phyloP scores from a whole-genome alignment of 2,329 filamentous ascomycete species.

The Alternaria sp. region DNA sequence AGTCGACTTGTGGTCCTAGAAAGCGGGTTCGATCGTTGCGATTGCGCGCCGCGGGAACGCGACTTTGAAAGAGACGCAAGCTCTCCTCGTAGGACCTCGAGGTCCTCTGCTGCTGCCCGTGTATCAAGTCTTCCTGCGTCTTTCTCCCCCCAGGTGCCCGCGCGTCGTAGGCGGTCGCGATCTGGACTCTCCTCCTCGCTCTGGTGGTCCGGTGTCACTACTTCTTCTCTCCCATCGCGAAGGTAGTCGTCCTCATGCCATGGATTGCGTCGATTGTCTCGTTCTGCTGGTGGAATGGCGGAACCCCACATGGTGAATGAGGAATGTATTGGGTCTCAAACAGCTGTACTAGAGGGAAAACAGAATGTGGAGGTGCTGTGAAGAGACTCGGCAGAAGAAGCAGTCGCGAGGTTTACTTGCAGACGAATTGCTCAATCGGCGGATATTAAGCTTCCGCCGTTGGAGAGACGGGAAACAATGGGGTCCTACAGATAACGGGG shows the following conservation, averaged over 20 bases:
- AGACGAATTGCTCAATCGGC: neutral
- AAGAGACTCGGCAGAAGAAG: neutral
- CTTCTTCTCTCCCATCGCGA: slow-evolving; percentile 26
- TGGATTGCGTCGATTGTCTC: slow-evolving; percentile 38
- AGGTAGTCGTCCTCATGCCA: slow-evolving; percentile 43
- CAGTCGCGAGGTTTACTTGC: neutral
- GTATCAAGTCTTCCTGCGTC: slow-evolving; percentile 63
- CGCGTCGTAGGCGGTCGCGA: slow-evolving; percentile 41
- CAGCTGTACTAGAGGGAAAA: neutral
- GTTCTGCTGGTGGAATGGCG: slow-evolving; percentile 25
- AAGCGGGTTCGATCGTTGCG: slow-evolving; percentile 34
- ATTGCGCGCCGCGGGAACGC: slow-evolving; percentile 31
- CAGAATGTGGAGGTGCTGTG: neutral
- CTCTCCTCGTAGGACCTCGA: slow-evolving; percentile 62
- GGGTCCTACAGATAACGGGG: neutral
- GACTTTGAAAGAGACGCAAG: slow-evolving; percentile 61
- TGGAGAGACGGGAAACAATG: neutral
- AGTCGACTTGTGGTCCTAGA: slow-evolving; percentile 35
- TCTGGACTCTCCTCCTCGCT: slow-evolving; percentile 30
- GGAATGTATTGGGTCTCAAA: neutral
- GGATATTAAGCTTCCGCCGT: neutral
- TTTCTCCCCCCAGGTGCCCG: slow-evolving; percentile 67
- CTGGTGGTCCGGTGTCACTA: slow-evolving; percentile 6
- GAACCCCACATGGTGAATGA: slow-evolving; percentile 31
- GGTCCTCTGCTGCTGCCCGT: slow-evolving; percentile 64